A percentile compares a stretch with the other conserved stretches of the same genome.
These are phyloP conservation scores for Trametes cinnabarina DNA, from an alignment of 768 basidiomycete genomes.

Conservation along the genomic window DNA sequence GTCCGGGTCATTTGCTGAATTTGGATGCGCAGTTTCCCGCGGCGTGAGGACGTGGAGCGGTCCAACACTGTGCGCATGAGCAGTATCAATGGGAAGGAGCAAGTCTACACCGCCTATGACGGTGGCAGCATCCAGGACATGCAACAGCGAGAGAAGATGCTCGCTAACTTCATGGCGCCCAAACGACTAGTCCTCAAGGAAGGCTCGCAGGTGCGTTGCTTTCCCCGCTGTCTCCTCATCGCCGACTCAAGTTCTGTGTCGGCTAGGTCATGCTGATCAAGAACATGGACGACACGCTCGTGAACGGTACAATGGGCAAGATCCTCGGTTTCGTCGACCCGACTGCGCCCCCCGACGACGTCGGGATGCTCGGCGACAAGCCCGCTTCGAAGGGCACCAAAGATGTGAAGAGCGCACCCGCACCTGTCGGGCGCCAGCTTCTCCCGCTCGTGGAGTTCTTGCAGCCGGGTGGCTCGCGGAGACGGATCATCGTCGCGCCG, in stretches of 20 bases:
- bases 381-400: constrained; percentile 17
- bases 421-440: constrained; percentile 27
- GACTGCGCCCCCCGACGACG: constrained; percentile 27
- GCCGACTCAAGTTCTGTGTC: neutral
- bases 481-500: constrained; percentile 57
- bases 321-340: constrained; percentile 72
- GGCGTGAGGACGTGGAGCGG: constrained; percentile 86
- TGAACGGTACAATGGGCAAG: constrained; percentile 92
- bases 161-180: constrained; percentile 91
- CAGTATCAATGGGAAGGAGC: constrained; percentile 51
- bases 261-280: constrained; percentile 63
- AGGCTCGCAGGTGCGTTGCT: constrained; percentile 49
- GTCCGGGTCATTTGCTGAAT: neutral
- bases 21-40: constrained; percentile 68
- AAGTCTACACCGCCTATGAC: constrained; percentile 59
- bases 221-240: neutral
- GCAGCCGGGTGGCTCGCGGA: constrained; percentile 52
- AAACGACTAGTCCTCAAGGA: constrained; percentile 62
- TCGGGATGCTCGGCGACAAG: constrained; percentile 42
- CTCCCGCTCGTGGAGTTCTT: constrained; percentile 81
- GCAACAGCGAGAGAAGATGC: constrained; percentile 69
- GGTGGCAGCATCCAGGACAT: constrained; percentile 53
- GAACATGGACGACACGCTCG: constrained; percentile 73
- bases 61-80: constrained; percentile 74
- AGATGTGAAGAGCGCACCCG: constrained; percentile 9